phyloP scores from a whole-genome alignment of 371 early-diverging fungal genomes.

The Mucor lusitanicus region DNA sequence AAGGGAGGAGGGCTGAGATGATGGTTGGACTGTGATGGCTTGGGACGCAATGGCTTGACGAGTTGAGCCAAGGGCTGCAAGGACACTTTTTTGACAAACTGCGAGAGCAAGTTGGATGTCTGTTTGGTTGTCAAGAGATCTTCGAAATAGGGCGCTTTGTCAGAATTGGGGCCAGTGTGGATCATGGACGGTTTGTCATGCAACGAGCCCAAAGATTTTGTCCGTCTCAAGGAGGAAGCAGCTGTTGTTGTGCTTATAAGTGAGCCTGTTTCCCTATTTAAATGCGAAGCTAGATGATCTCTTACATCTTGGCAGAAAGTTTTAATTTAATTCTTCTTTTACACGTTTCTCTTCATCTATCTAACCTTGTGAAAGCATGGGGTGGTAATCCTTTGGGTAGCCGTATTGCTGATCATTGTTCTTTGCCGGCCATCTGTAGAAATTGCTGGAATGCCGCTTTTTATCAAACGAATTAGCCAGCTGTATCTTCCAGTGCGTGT shows the following conservation, averaged over 20 bases:
- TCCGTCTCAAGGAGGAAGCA: slow-evolving; percentile 9
- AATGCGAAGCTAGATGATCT: background rate
- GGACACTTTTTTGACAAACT: slow-evolving; percentile 21
- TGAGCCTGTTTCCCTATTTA: slow-evolving; percentile 4
- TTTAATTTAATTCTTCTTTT: background rate
- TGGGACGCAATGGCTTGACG: slow-evolving; percentile 14
- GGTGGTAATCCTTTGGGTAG: slow-evolving; percentile 1
- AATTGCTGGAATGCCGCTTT: background rate
- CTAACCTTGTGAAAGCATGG: slow-evolving; percentile 8
- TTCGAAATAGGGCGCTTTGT: slow-evolving; percentile 24
- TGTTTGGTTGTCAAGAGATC: slow-evolving; percentile 5
- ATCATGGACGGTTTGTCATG: background rate
- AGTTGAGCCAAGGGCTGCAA: slow-evolving; percentile 25
- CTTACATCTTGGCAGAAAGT: background rate
- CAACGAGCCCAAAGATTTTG: slow-evolving; percentile 9
- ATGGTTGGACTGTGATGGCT: background rate
- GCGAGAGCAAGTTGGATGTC: slow-evolving; percentile 9
- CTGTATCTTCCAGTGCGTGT: slow-evolving; percentile 19
- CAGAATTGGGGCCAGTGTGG: slow-evolving; percentile 10
- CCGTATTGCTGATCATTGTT: background rate
- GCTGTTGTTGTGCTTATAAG: background rate
- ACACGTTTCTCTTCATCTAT: background rate
- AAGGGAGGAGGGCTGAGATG: slow-evolving; percentile 3
- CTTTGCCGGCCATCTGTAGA: slow-evolving; percentile 4
- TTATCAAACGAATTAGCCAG: slow-evolving; percentile 11